Percentiles rank a stretch among this genome's conserved stretches.
These are phyloP conservation scores for Shiraia bambusicola DNA, from an alignment of 2,329 filamentous ascomycete species.

Conservation along the genomic window DNA sequence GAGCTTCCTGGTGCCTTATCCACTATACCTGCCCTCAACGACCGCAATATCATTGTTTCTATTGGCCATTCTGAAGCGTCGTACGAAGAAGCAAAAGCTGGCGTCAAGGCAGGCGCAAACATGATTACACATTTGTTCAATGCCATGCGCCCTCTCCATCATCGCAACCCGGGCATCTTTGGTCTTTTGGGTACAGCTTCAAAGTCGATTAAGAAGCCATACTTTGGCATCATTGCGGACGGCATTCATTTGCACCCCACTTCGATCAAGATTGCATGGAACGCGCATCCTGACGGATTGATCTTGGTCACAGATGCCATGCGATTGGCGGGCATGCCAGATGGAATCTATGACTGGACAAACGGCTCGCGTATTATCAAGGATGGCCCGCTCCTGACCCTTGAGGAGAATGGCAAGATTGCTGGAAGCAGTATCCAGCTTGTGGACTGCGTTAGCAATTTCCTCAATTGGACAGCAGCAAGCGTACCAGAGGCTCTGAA, in stretches of 20 bases:
- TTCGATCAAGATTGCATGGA: conserved; percentile 85
- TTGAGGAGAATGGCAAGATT: conserved; percentile 70
- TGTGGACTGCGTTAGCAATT: conserved; percentile 82
- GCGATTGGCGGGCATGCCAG: conserved; percentile 79
- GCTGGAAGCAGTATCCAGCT: conserved; percentile 65
- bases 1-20: conserved; percentile 72
- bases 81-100: conserved; percentile 75
- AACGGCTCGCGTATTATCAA: conserved; percentile 71
- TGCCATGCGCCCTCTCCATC: conserved; percentile 86
- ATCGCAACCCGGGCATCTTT: conserved; percentile 89
- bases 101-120: conserved; percentile 72
- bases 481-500: conserved; percentile 68
- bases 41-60: conserved; percentile 70
- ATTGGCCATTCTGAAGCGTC: conserved; percentile 87
- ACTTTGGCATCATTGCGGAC: conserved; percentile 86
- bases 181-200: conserved; percentile 68
- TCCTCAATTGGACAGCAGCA: conserved; percentile 71
- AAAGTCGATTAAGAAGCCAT: conserved; percentile 58
- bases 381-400: conserved; percentile 68
- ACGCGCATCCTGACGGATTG: conserved; percentile 79
- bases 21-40: conserved; percentile 65
- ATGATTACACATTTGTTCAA: conserved; percentile 97
- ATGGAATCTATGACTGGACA: conserved; percentile 83
- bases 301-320: conserved; percentile 92
- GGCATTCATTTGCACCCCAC: conserved; percentile 89